Conservation (phyloP, 768 basidiomycete species). For the Trametes cinnabarina region DNA sequence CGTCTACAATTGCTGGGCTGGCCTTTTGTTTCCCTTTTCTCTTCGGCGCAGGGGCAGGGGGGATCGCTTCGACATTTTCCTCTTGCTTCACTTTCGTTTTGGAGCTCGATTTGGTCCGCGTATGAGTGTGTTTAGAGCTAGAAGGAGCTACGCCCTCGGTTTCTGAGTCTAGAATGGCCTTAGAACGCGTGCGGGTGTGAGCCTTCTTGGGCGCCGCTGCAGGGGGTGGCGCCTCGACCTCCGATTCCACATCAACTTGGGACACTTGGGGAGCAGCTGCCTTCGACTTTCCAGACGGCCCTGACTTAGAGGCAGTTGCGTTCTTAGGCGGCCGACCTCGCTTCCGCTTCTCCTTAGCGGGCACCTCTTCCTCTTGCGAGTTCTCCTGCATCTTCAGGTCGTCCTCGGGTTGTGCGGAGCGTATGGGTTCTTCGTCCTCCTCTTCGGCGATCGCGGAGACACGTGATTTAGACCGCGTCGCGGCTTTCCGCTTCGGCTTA, state of each 20-base stretch:
- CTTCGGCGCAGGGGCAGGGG: slow-evolving; percentile 2
- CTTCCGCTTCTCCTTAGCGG: slow-evolving; percentile 17
- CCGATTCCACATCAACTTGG: background rate
- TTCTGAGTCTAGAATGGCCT: slow-evolving; percentile 16
- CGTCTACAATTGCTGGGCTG: slow-evolving; percentile 1
- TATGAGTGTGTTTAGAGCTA: slow-evolving; percentile 12
- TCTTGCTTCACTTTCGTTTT: slow-evolving; percentile 17
- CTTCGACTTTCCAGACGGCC: slow-evolving; percentile 11
- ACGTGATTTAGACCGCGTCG: slow-evolving; percentile 24
- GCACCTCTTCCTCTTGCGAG: background rate
- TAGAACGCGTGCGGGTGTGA: slow-evolving; percentile 22
- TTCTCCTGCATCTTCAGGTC: slow-evolving; percentile 10
- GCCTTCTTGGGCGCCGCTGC: slow-evolving; percentile 15
- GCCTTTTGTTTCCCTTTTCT: slow-evolving; percentile 16
- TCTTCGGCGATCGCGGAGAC: slow-evolving; percentile 32
- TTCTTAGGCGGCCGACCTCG: slow-evolving; percentile 14
- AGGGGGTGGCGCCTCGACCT: background rate
- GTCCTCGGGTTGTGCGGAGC: slow-evolving; percentile 2
- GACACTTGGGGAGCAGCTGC: background rate
- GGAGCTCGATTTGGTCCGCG: slow-evolving; percentile 14
- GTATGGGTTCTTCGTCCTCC: slow-evolving; percentile 25
- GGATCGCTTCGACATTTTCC: slow-evolving; percentile 8
- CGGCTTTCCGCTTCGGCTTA: slow-evolving; percentile 27
- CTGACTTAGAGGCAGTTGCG: background rate
- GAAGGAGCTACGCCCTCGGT: slow-evolving; percentile 11